Conservation (phyloP, 202 grass and related monocot genomes). For the Carex arenaria region DNA sequence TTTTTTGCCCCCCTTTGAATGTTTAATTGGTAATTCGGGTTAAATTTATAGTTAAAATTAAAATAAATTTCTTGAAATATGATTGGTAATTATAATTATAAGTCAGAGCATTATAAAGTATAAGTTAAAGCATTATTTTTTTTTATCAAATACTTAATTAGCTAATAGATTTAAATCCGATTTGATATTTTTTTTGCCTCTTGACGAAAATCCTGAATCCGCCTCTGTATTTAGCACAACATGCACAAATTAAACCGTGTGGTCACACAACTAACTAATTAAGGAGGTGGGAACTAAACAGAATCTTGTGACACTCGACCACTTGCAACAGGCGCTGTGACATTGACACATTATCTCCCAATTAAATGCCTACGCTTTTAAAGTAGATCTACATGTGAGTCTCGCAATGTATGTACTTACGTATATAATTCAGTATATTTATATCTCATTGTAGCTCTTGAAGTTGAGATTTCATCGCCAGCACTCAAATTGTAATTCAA, state of each 20-base stretch:
- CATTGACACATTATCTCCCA: slow-evolving; percentile 29
- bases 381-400: neutral
- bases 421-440: neutral
- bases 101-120: too few relatives aligned
- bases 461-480: neutral
- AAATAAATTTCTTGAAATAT: too few relatives aligned
- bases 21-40: too few relatives aligned
- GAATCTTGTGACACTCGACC: slow-evolving; percentile 38
- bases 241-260: neutral
- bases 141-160: too few relatives aligned
- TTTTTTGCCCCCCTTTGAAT: too few relatives aligned
- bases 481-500: neutral
- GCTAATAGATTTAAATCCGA: too few relatives aligned
- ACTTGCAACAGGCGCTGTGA: slow-evolving; percentile 22
- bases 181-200: too few relatives aligned
- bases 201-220: too few relatives aligned
- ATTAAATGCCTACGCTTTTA: neutral
- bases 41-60: too few relatives aligned
- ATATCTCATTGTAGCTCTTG: neutral
- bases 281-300: neutral
- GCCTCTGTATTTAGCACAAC: too few relatives aligned
- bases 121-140: too few relatives aligned
- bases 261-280: neutral
- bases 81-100: too few relatives aligned
- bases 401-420: neutral